Conservation (phyloP, 1,284 basidiomycete genomes). For the Blastosporella zonata region DNA sequence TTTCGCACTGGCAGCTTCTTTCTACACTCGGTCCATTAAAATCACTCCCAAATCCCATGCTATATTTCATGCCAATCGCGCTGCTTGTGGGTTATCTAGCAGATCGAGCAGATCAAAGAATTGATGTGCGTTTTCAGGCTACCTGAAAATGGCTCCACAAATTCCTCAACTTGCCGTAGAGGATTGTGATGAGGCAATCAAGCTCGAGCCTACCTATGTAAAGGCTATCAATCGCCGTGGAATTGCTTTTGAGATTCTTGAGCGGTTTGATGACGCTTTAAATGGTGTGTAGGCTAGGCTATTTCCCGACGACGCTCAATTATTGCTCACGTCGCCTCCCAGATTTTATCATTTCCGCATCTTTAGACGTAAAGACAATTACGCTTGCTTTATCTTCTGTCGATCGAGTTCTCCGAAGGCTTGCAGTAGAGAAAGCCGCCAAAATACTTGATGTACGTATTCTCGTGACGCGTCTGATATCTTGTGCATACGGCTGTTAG, state of each 20-base stretch:
- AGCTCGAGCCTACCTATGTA: constrained; percentile 83
- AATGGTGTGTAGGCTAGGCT: constrained; percentile 53
- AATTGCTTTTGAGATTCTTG: constrained; percentile 80
- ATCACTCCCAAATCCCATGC: constrained; percentile 84
- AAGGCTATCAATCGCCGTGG: constrained; percentile 96
- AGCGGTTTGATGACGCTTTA: constrained; percentile 72
- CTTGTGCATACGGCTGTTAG: too few species aligned
- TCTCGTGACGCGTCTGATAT: too few species aligned
- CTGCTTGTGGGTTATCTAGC: constrained; percentile 75
- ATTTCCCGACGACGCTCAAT: not conserved
- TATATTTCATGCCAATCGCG: constrained; percentile 96
- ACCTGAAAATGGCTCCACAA: constrained; percentile 87
- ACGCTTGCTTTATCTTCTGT: constrained; percentile 77
- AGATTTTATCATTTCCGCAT: constrained; percentile 96
- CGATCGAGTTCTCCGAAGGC: constrained; percentile 88
- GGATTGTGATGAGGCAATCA: constrained; percentile 90
- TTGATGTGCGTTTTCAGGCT: constrained; percentile 50
- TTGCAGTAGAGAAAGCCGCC: constrained; percentile 71
- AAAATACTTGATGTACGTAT: constrained; percentile 51
- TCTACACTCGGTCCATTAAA: constrained; percentile 91
- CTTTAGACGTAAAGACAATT: constrained; percentile 91
- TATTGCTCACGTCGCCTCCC: not conserved
- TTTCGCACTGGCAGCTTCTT: constrained; percentile 74
- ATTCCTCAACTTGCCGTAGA: constrained; percentile 80
- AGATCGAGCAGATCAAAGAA: not conserved